These are phyloP conservation scores for Aspergillus sp. DNA, from an alignment of 2,329 filamentous ascomycete genomes.

Conservation along the genomic window DNA sequence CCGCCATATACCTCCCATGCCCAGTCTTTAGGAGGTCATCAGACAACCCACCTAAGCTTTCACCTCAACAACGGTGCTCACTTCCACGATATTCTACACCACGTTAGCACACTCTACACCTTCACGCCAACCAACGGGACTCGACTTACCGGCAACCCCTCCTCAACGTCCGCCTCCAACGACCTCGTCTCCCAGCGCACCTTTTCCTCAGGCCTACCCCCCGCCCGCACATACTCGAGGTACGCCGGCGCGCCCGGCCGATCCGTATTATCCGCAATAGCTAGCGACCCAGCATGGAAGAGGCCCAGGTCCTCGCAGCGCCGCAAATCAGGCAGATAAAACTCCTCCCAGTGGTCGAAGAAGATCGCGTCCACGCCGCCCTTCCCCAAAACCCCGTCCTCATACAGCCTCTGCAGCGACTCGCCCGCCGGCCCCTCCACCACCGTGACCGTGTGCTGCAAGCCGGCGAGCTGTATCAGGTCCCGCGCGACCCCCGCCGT, in stretches of 20 bases:
- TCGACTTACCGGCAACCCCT: slow-evolving; percentile 16
- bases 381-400: slow-evolving; percentile 24
- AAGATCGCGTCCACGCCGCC: slow-evolving; percentile 36
- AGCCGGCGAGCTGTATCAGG: slow-evolving; percentile 33
- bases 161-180: slow-evolving; percentile 5
- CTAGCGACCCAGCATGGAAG: slow-evolving; percentile 29
- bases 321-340: slow-evolving; percentile 38
- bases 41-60: no score
- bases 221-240: slow-evolving; percentile 37
- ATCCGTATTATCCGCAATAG: slow-evolving; percentile 42
- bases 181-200: slow-evolving; percentile 26
- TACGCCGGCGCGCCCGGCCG: slow-evolving; percentile 43
- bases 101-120: background rate
- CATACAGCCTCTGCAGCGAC: slow-evolving; percentile 26
- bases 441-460: slow-evolving; percentile 32
- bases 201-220: slow-evolving; percentile 16
- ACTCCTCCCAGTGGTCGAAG: slow-evolving; percentile 36
- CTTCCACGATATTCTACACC: slow-evolving; percentile 19
- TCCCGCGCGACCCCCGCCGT: slow-evolving; percentile 32
- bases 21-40: no score
- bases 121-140: no score
- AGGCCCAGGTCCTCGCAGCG: slow-evolving; percentile 34
- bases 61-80: slow-evolving; percentile 16
- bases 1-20: no score
- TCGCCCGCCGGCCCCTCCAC: slow-evolving; percentile 33